phyloP scores from a whole-genome alignment of 2,329 filamentous ascomycete genomes.

The Ophiostoma quercus region DNA sequence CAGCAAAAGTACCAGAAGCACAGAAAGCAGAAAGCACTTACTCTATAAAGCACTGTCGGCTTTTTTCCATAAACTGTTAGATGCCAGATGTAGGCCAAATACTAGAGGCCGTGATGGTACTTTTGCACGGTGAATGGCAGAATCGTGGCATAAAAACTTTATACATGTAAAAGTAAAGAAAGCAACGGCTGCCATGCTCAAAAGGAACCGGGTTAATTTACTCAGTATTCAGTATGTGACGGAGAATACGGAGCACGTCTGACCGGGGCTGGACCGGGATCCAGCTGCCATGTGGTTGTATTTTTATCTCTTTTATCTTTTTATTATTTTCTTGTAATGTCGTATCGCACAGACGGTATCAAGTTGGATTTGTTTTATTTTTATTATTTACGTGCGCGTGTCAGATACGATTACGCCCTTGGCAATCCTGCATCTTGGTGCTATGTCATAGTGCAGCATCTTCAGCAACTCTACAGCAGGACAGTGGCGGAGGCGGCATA shows the following conservation, averaged over 20 bases:
- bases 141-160: neutral
- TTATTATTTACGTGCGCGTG: neutral
- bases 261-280: neutral
- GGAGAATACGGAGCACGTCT: neutral
- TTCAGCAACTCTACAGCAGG: too few species aligned
- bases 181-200: too few species aligned
- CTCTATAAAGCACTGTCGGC: neutral
- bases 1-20: neutral
- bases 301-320: neutral
- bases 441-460: too few species aligned
- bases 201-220: neutral
- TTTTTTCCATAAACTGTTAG: neutral
- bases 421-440: neutral
- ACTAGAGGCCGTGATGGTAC: neutral
- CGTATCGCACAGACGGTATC: neutral
- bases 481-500: neutral
- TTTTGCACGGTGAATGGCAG: neutral
- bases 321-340: neutral
- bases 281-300: slow-evolving; percentile 7
- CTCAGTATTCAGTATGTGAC: neutral
- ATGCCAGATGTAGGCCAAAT: too few species aligned
- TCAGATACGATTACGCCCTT: neutral
- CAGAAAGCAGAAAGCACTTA: neutral
- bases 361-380: too few species aligned
- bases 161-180: too few species aligned